phyloP scores from a whole-genome alignment of 129 eudicot genomes.

The Flaveria sonorensis region DNA sequence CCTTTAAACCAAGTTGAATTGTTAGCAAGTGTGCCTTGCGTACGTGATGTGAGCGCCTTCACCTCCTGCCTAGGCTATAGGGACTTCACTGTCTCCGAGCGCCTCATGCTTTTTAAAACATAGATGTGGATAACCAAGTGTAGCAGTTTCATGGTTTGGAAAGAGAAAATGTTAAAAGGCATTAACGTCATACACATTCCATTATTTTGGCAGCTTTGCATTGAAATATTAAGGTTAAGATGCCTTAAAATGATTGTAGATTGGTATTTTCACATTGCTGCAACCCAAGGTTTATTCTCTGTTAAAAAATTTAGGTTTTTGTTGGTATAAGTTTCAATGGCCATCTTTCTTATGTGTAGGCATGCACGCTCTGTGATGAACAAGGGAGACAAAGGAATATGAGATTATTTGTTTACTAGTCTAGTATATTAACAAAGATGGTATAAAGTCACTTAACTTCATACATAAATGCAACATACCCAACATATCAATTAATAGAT shows the following conservation, averaged over 20 bases:
- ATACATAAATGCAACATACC: background rate
- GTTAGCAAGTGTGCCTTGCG: too few relatives aligned
- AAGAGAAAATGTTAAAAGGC: too few relatives aligned
- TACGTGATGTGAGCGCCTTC: too few relatives aligned
- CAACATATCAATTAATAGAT: background rate
- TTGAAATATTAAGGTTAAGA: constrained; percentile 5
- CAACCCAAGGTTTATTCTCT: background rate
- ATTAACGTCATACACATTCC: too few relatives aligned
- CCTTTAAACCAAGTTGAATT: too few relatives aligned
- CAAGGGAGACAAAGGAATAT: background rate
- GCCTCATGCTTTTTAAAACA: too few relatives aligned
- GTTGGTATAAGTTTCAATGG: background rate
- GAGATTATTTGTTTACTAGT: too few relatives aligned
- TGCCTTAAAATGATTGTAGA: background rate
- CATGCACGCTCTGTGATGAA: background rate
- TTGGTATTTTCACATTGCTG: background rate
- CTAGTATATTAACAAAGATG: too few relatives aligned
- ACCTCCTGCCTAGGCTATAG: too few relatives aligned
- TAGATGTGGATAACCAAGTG: too few relatives aligned
- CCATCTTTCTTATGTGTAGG: background rate
- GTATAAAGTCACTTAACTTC: background rate
- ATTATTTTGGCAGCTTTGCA: background rate
- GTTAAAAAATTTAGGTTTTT: background rate
- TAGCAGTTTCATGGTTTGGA: too few relatives aligned
- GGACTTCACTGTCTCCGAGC: too few relatives aligned